Percentiles rank a stretch among this genome's conserved stretches.
These are phyloP conservation scores for Neurospora sp. DNA, from an alignment of 495 filamentous ascomycete species.

Conservation along the genomic window DNA sequence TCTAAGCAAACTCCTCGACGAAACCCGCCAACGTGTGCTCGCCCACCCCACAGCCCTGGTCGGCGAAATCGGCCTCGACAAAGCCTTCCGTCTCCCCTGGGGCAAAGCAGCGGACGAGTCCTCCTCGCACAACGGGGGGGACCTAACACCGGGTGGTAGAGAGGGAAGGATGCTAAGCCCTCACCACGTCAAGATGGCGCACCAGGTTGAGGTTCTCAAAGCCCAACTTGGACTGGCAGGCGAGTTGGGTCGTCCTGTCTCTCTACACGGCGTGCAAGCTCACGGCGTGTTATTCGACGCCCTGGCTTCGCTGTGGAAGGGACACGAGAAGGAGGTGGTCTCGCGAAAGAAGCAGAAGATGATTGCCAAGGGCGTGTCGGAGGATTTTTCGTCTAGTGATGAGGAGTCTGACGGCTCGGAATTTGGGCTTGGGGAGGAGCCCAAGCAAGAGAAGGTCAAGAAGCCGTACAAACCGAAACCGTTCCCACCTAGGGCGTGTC, in stretches of 20 bases:
- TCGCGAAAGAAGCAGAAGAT: slow-evolving; percentile 51
- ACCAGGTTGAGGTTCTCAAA: slow-evolving; percentile 66
- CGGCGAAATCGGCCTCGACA: slow-evolving; percentile 85
- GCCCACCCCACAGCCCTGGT: slow-evolving; percentile 60
- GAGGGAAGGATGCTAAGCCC: slow-evolving; percentile 68
- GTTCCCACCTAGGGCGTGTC: slow-evolving; percentile 83
- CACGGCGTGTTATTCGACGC: slow-evolving; percentile 76
- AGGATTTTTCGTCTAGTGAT: slow-evolving; percentile 33
- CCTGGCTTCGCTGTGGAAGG: slow-evolving; percentile 68
- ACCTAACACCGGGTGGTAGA: slow-evolving; percentile 65
- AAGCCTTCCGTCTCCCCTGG: slow-evolving; percentile 70
- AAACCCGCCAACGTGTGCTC: slow-evolving; percentile 54
- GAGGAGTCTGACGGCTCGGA: slow-evolving; percentile 23
- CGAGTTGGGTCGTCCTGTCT: slow-evolving; percentile 68
- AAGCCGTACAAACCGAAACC: slow-evolving; percentile 32
- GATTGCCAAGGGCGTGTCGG: slow-evolving; percentile 27
- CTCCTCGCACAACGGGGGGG: slow-evolving; percentile 24
- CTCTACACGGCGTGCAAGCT: slow-evolving; percentile 83
- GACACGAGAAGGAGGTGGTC: slow-evolving; percentile 59
- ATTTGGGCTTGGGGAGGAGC: not conserved
- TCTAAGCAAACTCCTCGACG: slow-evolving; percentile 53
- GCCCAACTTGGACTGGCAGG: slow-evolving; percentile 83
- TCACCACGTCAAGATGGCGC: slow-evolving; percentile 63
- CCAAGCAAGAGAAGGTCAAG: not conserved
- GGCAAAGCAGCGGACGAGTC: slow-evolving; percentile 16